Evolutionary conservation across 2,329 filamentous ascomycete genomes (phyloP).

Genomic region (Colletotrichum limetticola): DNA sequence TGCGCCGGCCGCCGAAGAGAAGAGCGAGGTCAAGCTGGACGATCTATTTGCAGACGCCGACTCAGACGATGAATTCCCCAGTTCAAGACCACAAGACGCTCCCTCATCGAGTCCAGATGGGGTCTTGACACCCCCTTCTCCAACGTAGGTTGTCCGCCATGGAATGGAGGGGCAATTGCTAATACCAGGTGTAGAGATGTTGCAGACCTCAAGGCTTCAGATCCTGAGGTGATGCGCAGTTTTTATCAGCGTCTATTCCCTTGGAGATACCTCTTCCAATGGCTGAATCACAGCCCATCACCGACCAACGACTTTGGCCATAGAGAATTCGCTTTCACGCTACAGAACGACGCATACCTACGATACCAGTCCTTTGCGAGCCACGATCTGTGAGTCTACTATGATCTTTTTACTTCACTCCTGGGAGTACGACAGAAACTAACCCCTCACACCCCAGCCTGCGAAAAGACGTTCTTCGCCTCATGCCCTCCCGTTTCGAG

Average conservation of each 20-base stretch:
- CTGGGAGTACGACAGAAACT: conserved; percentile 9
- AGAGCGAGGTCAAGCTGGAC: conserved; percentile 64
- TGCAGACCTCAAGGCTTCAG: conserved; percentile 63
- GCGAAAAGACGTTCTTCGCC: conserved; percentile 88
- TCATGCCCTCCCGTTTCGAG: conserved; percentile 94
- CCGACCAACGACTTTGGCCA: conserved; percentile 90
- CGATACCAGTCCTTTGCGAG: conserved; percentile 82
- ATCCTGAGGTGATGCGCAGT: conserved; percentile 87
- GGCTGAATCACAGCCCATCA: conserved; percentile 92
- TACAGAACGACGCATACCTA: conserved; percentile 92
- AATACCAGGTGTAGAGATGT: conserved; percentile 42
- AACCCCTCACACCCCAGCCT: conserved; percentile 60
- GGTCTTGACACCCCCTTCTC: conserved; percentile 50
- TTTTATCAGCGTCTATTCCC: conserved; percentile 98
- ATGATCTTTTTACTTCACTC: background rate
- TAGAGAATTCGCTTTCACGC: conserved; percentile 94
- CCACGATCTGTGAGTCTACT: conserved; percentile 58
- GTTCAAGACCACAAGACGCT: conserved; percentile 54
- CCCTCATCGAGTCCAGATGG: conserved; percentile 52
- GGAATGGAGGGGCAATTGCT: background rate
- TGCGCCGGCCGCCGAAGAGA: conserved; percentile 40
- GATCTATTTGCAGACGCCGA: conserved; percentile 69
- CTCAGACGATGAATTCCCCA: conserved; percentile 71
- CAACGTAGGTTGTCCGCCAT: conserved; percentile 48
- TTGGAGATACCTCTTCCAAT: conserved; percentile 94